Evolutionary conservation across 768 basidiomycete genomes (phyloP), one percentile per base, ranked within the genome.

Genomic region (Candolleomyces eurysporus): DNA sequence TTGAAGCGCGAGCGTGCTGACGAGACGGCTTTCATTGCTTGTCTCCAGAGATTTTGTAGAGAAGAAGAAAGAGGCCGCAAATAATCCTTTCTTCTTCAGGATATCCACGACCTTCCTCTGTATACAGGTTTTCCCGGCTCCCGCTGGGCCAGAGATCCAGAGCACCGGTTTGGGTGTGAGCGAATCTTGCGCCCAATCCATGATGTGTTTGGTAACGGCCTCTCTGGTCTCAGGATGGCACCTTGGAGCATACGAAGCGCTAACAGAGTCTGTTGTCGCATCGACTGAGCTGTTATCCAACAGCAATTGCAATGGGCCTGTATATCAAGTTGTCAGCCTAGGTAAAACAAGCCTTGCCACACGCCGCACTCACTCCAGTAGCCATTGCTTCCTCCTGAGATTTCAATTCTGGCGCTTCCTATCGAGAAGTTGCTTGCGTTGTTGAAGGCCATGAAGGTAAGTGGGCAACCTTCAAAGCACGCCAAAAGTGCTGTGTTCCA

Each of bases 21-120:
- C 21, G 13, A 57, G 21, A 31, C 40, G 17, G 17, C 9, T 57
- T 57, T 14, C 40, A 22, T 21, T 13, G 55, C 26, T 57, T 17
- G 39, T 13, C 17, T n/a, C n/a, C n/a, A 17, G 1, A 3, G 32
- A 8, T 14, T 21, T 14, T 13, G 39, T 19, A n/a, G 32, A 45
- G 42, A 57, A 57, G 21, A 57, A 57, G 40, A 57, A 57, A 7
- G 55, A 14, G n/a, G 55, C 31, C 8, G 55, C 55, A 9, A 57
- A 40, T 8, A 14, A 22, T 5, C 30, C 46, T 1, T 46, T 46
- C 32, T 57, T 17, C n/a, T 31, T 17, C 5, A 13, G 22, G 14
- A 42, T 31, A 9, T 43, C 19, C 13, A 21, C 55, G 13, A 57
- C 13, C 17, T 14, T 40, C 36, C 42, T 31, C n/a, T 17, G 17